Evolutionary conservation across 805 yeast species (phyloP).

Genomic region (Zygosaccharomyces bailii): DNA sequence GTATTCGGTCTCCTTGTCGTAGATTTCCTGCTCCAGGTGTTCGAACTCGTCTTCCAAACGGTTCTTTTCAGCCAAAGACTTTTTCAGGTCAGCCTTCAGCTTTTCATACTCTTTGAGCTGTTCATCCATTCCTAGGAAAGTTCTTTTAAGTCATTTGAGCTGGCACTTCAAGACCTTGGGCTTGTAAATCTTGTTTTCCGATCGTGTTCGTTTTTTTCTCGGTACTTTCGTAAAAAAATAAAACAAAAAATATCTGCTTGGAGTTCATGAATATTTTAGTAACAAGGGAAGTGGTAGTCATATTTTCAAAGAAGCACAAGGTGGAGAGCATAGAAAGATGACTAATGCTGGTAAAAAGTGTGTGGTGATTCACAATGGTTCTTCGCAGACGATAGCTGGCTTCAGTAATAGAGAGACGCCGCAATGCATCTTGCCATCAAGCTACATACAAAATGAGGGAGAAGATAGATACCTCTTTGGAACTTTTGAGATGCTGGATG

Average conservation of each 20-base stretch:
- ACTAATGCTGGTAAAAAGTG: conserved; percentile 40
- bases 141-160: neutral
- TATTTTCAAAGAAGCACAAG: neutral
- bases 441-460: conserved; percentile 42
- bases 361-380: conserved; percentile 67
- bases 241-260: neutral
- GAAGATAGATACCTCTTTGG: conserved; percentile 23
- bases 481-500: conserved; percentile 30
- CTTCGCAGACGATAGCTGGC: conserved; percentile 65
- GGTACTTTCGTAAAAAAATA: neutral
- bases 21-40: conserved; percentile 70
- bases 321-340: conserved; percentile 5
- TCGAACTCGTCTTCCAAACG: conserved; percentile 62
- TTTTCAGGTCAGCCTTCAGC: conserved; percentile 62
- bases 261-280: neutral
- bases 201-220: neutral
- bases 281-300: neutral
- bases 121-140: conserved; percentile 19
- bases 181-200: neutral
- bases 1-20: conserved; percentile 72
- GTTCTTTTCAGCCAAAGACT: conserved; percentile 57
- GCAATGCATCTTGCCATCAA: conserved; percentile 52
- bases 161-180: neutral
- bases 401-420: conserved; percentile 65
- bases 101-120: conserved; percentile 53